Base-by-base conservation (phyloP, 805 yeast species). In the Saturnispora hagleri region DNA sequence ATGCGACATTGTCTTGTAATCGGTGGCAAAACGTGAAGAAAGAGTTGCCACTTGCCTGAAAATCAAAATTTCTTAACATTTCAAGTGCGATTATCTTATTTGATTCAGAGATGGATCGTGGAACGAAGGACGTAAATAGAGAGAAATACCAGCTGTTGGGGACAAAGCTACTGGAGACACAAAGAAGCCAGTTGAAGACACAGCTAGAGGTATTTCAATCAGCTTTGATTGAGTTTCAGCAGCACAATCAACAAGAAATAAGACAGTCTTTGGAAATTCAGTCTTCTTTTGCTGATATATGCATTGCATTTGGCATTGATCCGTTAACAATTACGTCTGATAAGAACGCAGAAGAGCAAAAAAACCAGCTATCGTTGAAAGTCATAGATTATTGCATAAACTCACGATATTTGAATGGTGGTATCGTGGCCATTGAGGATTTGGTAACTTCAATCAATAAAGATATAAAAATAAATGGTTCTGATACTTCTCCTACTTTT, bases 221-320 rank as follows among this genome's bases (percentile, higher is more conserved):
- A 36, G 88, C 89, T 1, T 69, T 91, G 36, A 67, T 84, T n/a
- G 79, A 79, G 57, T 88, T 88, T 66, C 89, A 93, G 13, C 72
- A 71, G 41, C 84, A 82, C 22, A 89, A 89, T 62, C 81, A 82
- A 10, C 73, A 73, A 7, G 89, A 85, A 57, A 81, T 90, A 43
- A 69, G 77, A 49, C 73, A 72, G 46, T 83, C 86, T 62, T 74
- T 82, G 0, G 79, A 79, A 52, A 77, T 89, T 60, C 71, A 95
- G 31, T 69, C 75, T 28, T 83, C 86, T 62, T 88, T 89, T 64
- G 80, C 87, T 36, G 76, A 77, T 53, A 82, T 90, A 70, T 89
- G 96, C 60, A 71, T 76, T 4, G 78, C 82, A 58, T 82, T 89
- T 28, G 97, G 97, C 1, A 82, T 89, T 18, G 97, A 90, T 63